These are phyloP conservation scores for Xylaria hypoxylon DNA, from an alignment of 2,329 filamentous ascomycete species.

Conservation along the genomic window DNA sequence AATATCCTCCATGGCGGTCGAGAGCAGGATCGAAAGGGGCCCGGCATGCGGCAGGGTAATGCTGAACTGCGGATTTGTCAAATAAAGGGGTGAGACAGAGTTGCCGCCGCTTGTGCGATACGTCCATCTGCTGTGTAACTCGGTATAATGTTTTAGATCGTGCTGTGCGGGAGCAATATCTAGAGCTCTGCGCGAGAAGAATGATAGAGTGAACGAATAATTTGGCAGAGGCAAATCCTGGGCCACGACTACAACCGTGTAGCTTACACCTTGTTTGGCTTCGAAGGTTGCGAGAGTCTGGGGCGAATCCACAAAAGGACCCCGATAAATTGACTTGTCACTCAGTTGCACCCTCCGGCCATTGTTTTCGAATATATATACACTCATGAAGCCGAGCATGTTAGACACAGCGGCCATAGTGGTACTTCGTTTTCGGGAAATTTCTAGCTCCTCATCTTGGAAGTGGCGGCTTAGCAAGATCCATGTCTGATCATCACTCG, in stretches of 20 bases:
- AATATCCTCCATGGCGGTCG: conserved; percentile 72
- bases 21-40: conserved; percentile 78
- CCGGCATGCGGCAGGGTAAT: conserved; percentile 69
- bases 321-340: conserved; percentile 77
- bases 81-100: conserved; percentile 78
- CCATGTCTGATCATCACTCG: conserved; percentile 76
- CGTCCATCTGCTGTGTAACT: conserved; percentile 77
- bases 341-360: conserved; percentile 80
- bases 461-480: conserved; percentile 89
- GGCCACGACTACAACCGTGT: conserved; percentile 78
- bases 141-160: conserved; percentile 67
- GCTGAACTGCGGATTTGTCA: conserved; percentile 88
- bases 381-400: conserved; percentile 83
- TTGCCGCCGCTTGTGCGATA: conserved; percentile 86
- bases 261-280: conserved; percentile 56
- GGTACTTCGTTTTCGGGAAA: conserved; percentile 59
- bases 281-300: conserved; percentile 87
- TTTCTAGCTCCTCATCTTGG: conserved; percentile 72
- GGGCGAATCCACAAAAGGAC: conserved; percentile 92
- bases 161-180: conserved; percentile 71
- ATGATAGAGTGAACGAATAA: conserved; percentile 89
- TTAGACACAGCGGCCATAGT: conserved; percentile 59
- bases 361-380: conserved; percentile 80
- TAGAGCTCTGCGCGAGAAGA: conserved; percentile 77
- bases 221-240: conserved; percentile 77